phyloP scores from a whole-genome alignment of 305 asterid species.

The Salvia sclarea region DNA sequence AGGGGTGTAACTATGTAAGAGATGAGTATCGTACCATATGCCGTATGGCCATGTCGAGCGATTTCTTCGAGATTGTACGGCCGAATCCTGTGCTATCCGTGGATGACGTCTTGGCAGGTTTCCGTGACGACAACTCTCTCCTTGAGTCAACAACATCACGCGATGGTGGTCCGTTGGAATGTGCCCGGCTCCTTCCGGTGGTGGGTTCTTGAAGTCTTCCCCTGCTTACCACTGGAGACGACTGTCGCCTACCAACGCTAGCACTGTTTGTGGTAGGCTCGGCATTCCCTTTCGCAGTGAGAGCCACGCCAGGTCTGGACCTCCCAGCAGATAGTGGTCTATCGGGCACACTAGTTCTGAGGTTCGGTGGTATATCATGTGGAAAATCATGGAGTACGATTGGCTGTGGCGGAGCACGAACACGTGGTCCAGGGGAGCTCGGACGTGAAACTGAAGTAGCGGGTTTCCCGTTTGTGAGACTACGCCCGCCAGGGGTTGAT shows the following conservation, averaged over 20 bases:
- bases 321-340: slow-evolving; percentile 95
- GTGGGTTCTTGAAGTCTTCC: slow-evolving; percentile 78
- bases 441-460: slow-evolving; percentile 77
- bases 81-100: slow-evolving; percentile 81
- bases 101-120: slow-evolving; percentile 76
- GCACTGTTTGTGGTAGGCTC: slow-evolving; percentile 48
- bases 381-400: slow-evolving; percentile 78
- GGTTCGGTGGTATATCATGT: slow-evolving; percentile 89
- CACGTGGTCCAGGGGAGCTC: slow-evolving; percentile 87
- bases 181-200: slow-evolving; percentile 60
- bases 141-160: slow-evolving; percentile 56
- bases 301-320: slow-evolving; percentile 75
- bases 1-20: slow-evolving; percentile 22
- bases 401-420: slow-evolving; percentile 73
- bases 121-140: slow-evolving; percentile 64
- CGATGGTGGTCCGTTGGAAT: slow-evolving; percentile 54
- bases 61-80: slow-evolving; percentile 84
- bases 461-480: slow-evolving; percentile 59
- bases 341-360: slow-evolving; percentile 87
- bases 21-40: slow-evolving; percentile 90
- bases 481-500: slow-evolving; percentile 60
- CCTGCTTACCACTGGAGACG: slow-evolving; percentile 76
- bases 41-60: slow-evolving; percentile 89
- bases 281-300: slow-evolving; percentile 53
- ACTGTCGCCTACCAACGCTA: slow-evolving; percentile 56